phyloP scores from a whole-genome alignment of 1,284 basidiomycete species.

The Leccinum solheimii region DNA sequence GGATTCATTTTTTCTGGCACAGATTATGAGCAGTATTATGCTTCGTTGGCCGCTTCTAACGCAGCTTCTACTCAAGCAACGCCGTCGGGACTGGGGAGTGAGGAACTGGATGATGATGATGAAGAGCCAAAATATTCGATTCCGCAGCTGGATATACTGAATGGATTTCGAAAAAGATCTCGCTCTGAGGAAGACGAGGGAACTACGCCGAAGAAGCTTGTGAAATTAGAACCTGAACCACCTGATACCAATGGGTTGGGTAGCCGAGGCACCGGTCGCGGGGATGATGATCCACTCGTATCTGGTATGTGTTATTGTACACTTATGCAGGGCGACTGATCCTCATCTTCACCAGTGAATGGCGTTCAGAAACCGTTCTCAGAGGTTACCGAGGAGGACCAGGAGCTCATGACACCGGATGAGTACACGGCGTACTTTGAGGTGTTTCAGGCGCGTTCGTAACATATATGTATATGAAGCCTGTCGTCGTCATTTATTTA shows the following conservation, averaged over 20 bases:
- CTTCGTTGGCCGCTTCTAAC: constrained; percentile 65
- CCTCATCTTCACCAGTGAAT: constrained; percentile 49
- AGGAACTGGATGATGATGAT: constrained; percentile 62
- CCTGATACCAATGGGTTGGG: constrained; percentile 6
- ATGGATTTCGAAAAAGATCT: constrained; percentile 69
- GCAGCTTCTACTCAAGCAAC: constrained; percentile 58
- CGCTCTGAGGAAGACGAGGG: constrained; percentile 63
- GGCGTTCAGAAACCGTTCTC: constrained; percentile 68
- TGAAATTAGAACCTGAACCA: constrained; percentile 39
- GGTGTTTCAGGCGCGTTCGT: constrained; percentile 48
- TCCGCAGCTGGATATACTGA: constrained; percentile 65
- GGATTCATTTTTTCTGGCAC: constrained; percentile 3
- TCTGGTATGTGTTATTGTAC: constrained; percentile 50
- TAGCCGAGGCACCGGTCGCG: not conserved
- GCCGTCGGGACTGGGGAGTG: constrained; percentile 51
- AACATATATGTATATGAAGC: constrained; percentile 7
- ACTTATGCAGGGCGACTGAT: constrained; percentile 3
- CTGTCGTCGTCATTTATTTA: constrained; percentile 3
- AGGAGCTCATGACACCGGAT: constrained; percentile 81
- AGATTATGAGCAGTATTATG: constrained; percentile 82
- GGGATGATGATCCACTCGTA: constrained; percentile 49
- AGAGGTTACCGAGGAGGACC: constrained; percentile 78
- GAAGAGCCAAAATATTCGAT: constrained; percentile 67
- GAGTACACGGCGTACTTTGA: constrained; percentile 81
- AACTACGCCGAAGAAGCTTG: constrained; percentile 44